phyloP scores from a whole-genome alignment of 805 yeast genomes.

The Lipomyces anomalus region DNA sequence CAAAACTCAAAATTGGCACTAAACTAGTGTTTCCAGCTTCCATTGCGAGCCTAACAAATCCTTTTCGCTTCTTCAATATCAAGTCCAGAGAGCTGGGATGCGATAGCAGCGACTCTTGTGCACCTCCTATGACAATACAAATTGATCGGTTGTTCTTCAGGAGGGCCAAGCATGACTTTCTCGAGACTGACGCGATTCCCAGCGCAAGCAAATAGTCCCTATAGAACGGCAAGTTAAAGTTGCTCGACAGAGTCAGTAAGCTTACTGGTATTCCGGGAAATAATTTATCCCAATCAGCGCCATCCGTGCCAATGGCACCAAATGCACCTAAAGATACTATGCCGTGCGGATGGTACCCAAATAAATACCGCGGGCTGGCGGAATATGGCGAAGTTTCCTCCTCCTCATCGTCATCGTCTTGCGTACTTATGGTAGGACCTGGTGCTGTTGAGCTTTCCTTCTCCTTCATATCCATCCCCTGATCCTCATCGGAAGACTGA shows the following conservation, averaged over 20 bases:
- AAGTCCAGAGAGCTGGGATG: constrained; percentile 56
- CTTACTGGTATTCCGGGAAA: constrained; percentile 84
- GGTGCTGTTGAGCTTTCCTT: not conserved
- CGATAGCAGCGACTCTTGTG: constrained; percentile 76
- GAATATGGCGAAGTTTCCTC: not conserved
- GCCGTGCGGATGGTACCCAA: constrained; percentile 96
- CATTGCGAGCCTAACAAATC: constrained; percentile 82
- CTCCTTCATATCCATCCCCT: not conserved
- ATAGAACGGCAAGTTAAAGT: constrained; percentile 80
- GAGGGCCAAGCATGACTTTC: constrained; percentile 59
- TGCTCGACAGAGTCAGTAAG: constrained; percentile 73
- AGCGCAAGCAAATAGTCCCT: constrained; percentile 76
- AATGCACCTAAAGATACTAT: constrained; percentile 87
- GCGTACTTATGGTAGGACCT: not conserved
- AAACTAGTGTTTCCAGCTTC: constrained; percentile 68
- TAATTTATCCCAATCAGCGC: constrained; percentile 56
- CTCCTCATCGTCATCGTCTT: not conserved
- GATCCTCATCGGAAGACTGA: not conserved
- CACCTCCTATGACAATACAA: constrained; percentile 93
- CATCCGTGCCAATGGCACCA: constrained; percentile 78
- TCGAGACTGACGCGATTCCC: constrained; percentile 82
- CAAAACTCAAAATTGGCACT: constrained; percentile 88
- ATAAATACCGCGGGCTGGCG: constrained; percentile 51
- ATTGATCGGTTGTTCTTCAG: constrained; percentile 65
- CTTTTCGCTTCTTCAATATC: constrained; percentile 72